Evolutionary conservation across 257 asterid species (phyloP).

Genomic region (Voacanga thouarsii): DNA sequence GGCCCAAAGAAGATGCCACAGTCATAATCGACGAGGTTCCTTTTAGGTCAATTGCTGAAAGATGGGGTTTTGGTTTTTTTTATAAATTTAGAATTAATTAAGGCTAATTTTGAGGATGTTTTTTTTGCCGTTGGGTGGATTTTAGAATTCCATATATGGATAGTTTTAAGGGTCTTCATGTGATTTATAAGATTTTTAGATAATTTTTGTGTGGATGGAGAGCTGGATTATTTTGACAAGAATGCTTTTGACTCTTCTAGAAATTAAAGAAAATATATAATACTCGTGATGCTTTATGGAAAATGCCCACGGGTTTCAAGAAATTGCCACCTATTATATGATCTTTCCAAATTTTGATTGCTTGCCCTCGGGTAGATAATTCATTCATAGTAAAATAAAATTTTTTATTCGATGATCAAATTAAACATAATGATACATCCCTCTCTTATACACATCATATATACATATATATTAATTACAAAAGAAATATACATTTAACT

Average conservation of each 20-base stretch:
- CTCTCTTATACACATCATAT: too few relatives aligned
- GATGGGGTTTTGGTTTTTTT: neutral
- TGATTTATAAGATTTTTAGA: neutral
- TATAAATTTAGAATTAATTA: neutral
- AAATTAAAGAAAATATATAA: neutral
- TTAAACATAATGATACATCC: too few relatives aligned
- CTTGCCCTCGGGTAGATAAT: too few relatives aligned
- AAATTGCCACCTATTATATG: too few relatives aligned
- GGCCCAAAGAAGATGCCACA: neutral
- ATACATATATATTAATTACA: too few relatives aligned
- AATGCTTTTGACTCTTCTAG: neutral
- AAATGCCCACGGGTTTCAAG: neutral
- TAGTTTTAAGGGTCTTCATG: neutral
- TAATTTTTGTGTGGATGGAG: neutral
- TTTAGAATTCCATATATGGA: neutral
- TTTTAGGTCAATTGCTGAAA: conserved; percentile 1
- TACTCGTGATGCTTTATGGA: neutral
- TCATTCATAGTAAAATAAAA: too few relatives aligned
- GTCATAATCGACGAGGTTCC: neutral
- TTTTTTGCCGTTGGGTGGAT: neutral
- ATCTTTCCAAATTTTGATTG: neutral
- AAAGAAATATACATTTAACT: too few relatives aligned
- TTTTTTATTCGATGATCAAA: too few relatives aligned
- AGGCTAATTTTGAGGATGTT: neutral
- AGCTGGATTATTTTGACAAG: neutral